A percentile compares a stretch with the other conserved stretches of the same genome.
phyloP scores from a whole-genome alignment of 257 asterid species.

The Fraxinus pennsylvanica region DNA sequence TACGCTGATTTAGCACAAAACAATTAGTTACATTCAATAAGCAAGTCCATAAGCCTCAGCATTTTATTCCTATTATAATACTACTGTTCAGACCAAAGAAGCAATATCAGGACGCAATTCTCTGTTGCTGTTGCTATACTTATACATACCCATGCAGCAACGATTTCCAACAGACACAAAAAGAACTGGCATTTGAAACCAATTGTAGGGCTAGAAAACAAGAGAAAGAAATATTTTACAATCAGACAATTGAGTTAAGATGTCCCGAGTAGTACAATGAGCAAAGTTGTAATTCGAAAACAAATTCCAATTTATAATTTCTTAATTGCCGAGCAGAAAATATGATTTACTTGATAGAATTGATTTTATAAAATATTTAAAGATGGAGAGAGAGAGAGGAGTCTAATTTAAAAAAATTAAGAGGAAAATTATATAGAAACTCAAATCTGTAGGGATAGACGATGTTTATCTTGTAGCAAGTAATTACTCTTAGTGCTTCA shows the following conservation, averaged over 20 bases:
- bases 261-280: not conserved
- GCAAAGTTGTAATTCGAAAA: not conserved
- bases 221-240: not conserved
- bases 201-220: not conserved
- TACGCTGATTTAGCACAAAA: slow-evolving; percentile 3
- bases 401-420: not conserved
- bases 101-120: not conserved
- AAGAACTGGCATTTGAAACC: not conserved
- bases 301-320: not conserved
- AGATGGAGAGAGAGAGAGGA: not conserved
- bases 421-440: not conserved
- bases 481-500: not conserved
- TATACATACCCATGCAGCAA: not conserved
- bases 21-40: not conserved
- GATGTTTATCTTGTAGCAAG: not conserved
- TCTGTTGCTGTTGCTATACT: not conserved
- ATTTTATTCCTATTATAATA: not conserved
- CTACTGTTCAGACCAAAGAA: not conserved
- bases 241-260: not conserved
- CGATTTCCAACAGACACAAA: not conserved
- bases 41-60: not conserved
- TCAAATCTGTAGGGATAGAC: not conserved
- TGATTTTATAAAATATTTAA: not conserved
- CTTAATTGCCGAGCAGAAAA: not conserved
- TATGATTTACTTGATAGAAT: not conserved